Conservation (phyloP, 768 basidiomycete species). For the Termitomyces sp. region DNA sequence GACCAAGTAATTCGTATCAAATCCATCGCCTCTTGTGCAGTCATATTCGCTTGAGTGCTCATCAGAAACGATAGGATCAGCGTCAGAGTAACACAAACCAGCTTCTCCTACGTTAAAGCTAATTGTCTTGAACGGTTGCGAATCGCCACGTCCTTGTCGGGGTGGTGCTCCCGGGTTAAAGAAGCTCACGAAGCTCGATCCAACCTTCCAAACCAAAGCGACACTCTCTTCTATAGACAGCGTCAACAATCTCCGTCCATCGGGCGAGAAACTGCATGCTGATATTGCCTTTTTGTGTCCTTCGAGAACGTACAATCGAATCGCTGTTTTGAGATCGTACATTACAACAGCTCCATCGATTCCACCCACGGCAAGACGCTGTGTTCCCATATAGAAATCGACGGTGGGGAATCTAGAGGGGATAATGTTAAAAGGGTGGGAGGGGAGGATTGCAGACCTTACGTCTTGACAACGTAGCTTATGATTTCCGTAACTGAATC, state of each 20-base stretch:
- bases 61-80: neutral
- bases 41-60: slow-evolving; percentile 28
- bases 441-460: slow-evolving; percentile 15
- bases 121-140: slow-evolving; percentile 84
- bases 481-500: slow-evolving; percentile 93
- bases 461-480: slow-evolving; percentile 93
- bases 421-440: neutral
- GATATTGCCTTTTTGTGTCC: slow-evolving; percentile 79
- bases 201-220: slow-evolving; percentile 95
- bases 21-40: slow-evolving; percentile 55
- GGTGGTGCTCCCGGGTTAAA: slow-evolving; percentile 91
- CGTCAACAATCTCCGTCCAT: slow-evolving; percentile 85
- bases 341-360: slow-evolving; percentile 91
- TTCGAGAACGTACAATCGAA: slow-evolving; percentile 90
- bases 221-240: slow-evolving; percentile 80
- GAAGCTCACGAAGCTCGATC: slow-evolving; percentile 81
- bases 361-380: slow-evolving; percentile 90
- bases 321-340: slow-evolving; percentile 96
- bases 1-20: slow-evolving; percentile 82
- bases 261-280: slow-evolving; percentile 89
- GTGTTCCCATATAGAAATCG: slow-evolving; percentile 86
- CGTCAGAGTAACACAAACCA: slow-evolving; percentile 41
- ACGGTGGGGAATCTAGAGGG: slow-evolving; percentile 74
- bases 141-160: slow-evolving; percentile 76
- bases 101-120: slow-evolving; percentile 81